phyloP scores from a whole-genome alignment of 805 yeast genomes.

The Blastobotrys attinorum region DNA sequence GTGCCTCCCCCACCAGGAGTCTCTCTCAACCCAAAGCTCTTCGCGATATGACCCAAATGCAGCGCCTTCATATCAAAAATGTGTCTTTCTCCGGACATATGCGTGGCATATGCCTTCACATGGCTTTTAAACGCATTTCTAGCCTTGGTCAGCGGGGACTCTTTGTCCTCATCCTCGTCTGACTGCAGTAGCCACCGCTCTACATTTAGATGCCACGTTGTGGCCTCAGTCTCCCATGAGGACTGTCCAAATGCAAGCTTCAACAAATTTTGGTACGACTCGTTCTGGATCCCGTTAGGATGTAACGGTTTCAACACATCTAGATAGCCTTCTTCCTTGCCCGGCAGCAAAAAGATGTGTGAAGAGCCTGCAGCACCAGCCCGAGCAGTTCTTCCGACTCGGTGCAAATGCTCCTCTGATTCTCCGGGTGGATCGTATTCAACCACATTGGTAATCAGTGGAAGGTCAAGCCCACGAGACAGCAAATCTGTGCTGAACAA shows the following conservation, averaged over 20 bases:
- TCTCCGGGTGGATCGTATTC: slow-evolving; percentile 96
- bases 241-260: slow-evolving; percentile 34
- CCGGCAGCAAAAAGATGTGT: slow-evolving; percentile 73
- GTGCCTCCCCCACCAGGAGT: slow-evolving; percentile 68
- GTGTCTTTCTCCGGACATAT: slow-evolving; percentile 68
- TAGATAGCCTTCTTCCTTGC: slow-evolving; percentile 77
- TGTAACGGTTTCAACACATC: slow-evolving; percentile 54
- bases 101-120: slow-evolving; percentile 93
- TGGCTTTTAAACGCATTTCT: slow-evolving; percentile 80
- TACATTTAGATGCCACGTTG: slow-evolving; percentile 88
- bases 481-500: slow-evolving; percentile 97
- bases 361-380: slow-evolving; percentile 87
- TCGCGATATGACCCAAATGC: slow-evolving; percentile 95
- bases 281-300: slow-evolving; percentile 43
- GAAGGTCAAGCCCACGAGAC: slow-evolving; percentile 90
- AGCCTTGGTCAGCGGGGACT: slow-evolving; percentile 52
- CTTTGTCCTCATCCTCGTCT: slow-evolving; percentile 44
- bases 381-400: slow-evolving; percentile 97
- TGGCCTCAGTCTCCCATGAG: slow-evolving; percentile 86
- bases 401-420: slow-evolving; percentile 88
- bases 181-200: slow-evolving; percentile 83
- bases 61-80: slow-evolving; percentile 73
- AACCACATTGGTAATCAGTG: slow-evolving; percentile 73
- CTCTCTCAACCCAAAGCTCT: slow-evolving; percentile 89
- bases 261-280: slow-evolving; percentile 35